A percentile compares a stretch with the other conserved stretches of the same genome.
phyloP scores from a whole-genome alignment of 345 rosid genomes.

The Excoecaria agallocha region DNA sequence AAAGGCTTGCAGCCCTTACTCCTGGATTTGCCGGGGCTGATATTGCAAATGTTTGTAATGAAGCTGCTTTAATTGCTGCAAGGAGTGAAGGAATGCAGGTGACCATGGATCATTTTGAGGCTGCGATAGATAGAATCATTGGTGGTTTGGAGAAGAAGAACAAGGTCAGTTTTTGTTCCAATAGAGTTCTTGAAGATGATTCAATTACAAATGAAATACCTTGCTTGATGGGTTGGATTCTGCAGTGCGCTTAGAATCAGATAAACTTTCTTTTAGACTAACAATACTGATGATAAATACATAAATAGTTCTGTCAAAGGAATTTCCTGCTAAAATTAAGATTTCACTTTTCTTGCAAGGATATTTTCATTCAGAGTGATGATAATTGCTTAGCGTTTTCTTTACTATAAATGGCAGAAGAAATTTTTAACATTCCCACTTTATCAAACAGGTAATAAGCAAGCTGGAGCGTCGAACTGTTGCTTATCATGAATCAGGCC shows the following conservation, averaged over 20 bases:
- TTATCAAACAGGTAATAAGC: constrained; percentile 67
- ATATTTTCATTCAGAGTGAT: background rate
- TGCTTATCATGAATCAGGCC: constrained; percentile 98
- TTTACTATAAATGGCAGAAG: background rate
- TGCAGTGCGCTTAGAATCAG: background rate
- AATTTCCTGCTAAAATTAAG: background rate
- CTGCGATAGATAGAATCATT: constrained; percentile 87
- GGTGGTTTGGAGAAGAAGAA: constrained; percentile 98
- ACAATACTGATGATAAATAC: background rate
- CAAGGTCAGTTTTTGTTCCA: constrained; percentile 38
- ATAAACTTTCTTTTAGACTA: background rate
- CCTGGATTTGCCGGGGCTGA: constrained; percentile 99
- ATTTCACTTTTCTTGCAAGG: background rate
- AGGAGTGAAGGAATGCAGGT: constrained; percentile 53
- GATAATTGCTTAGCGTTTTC: background rate
- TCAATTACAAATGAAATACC: background rate
- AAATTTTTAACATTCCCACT: background rate
- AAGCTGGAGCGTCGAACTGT: constrained; percentile 82
- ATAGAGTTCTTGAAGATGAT: background rate
- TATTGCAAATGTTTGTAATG: constrained; percentile 92
- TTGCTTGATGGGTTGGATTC: background rate
- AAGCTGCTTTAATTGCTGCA: constrained; percentile 95
- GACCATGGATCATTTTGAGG: constrained; percentile 80
- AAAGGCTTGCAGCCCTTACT: constrained; percentile 88
- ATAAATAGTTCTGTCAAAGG: background rate